A percentile compares a stretch with the other conserved stretches of the same genome.
Conservation (phyloP, 306 rosid species). For the Gastrolobium villosum region DNA sequence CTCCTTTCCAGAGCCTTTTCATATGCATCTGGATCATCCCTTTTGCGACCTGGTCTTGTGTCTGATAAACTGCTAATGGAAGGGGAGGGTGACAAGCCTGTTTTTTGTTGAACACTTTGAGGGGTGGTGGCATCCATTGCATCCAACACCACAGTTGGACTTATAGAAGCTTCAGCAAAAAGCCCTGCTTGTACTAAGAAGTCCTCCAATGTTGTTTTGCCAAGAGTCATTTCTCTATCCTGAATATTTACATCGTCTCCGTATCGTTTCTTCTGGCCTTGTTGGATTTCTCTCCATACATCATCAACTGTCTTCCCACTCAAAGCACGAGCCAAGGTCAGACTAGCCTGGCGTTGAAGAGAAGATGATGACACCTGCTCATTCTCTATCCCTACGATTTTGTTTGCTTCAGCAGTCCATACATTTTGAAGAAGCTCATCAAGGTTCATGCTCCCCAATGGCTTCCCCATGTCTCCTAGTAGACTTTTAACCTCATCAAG, state of each 20-base stretch:
- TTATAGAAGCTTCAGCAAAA: slow-evolving; percentile 70
- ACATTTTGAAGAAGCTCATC: slow-evolving; percentile 84
- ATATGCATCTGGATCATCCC: slow-evolving; percentile 66
- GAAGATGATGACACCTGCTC: slow-evolving; percentile 57
- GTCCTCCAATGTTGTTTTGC: slow-evolving; percentile 82
- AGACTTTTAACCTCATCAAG: slow-evolving; percentile 69
- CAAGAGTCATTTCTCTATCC: slow-evolving; percentile 61
- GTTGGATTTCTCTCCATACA: slow-evolving; percentile 85
- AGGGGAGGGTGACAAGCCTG: slow-evolving; percentile 65
- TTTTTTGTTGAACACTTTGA: slow-evolving; percentile 52
- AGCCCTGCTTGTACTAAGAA: slow-evolving; percentile 85
- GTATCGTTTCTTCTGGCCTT: slow-evolving; percentile 66
- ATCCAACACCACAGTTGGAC: slow-evolving; percentile 57
- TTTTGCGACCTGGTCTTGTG: slow-evolving; percentile 60
- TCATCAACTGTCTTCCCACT: slow-evolving; percentile 83
- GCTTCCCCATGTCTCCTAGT: slow-evolving; percentile 68
- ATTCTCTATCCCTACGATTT: slow-evolving; percentile 51
- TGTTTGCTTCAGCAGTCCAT: slow-evolving; percentile 75
- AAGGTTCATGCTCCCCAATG: slow-evolving; percentile 75
- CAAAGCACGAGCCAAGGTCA: slow-evolving; percentile 71
- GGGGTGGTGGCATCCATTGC: slow-evolving; percentile 52
- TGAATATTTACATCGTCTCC: slow-evolving; percentile 54
- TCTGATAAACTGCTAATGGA: slow-evolving; percentile 69
- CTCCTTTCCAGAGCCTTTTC: slow-evolving; percentile 83
- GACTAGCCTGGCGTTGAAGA: slow-evolving; percentile 72